A percentile compares a stretch with the other conserved stretches of the same genome.
Conservation (phyloP, 495 filamentous ascomycete genomes). For the Haplographium delicatum region DNA sequence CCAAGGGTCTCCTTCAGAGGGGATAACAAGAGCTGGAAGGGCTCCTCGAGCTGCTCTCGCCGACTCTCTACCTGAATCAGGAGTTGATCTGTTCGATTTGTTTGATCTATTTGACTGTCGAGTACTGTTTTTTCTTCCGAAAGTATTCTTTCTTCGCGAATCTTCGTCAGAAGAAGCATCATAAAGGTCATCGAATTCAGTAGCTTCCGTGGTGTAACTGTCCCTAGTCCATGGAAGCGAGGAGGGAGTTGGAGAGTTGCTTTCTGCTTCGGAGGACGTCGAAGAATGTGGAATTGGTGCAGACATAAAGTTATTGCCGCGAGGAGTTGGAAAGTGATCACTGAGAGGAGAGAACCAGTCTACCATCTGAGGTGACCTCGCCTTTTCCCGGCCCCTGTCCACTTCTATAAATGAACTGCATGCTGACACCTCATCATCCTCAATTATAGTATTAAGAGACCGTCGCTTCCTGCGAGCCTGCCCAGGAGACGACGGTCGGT, state of each 20-base stretch:
- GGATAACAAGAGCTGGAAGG: constrained; percentile 70
- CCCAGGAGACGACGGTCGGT: constrained; percentile 63
- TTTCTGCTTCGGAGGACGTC: constrained; percentile 39
- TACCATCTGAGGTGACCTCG: constrained; percentile 12
- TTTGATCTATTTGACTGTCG: constrained; percentile 29
- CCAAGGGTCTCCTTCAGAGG: constrained; percentile 37
- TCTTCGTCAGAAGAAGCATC: constrained; percentile 75
- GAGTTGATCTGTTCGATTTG: constrained; percentile 25
- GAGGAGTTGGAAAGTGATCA: constrained; percentile 57
- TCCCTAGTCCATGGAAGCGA: constrained; percentile 48
- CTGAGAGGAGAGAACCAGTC: constrained; percentile 50
- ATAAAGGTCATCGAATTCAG: constrained; percentile 80
- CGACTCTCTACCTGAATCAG: constrained; percentile 18
- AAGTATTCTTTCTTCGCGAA: constrained; percentile 18
- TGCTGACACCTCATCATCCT: constrained; percentile 51
- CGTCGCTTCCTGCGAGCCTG: constrained; percentile 61
- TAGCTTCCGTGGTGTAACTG: constrained; percentile 49
- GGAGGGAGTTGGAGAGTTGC: constrained; percentile 43
- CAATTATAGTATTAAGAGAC: constrained; percentile 82
- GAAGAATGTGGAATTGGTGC: constrained; percentile 45
- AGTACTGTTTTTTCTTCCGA: constrained; percentile 35
- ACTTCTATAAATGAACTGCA: constrained; percentile 31
- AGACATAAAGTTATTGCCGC: constrained; percentile 52
- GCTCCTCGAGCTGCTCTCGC: constrained; percentile 33
- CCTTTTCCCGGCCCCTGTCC: constrained; percentile 21